Evolutionary conservation across 2,329 filamentous ascomycete species (phyloP).

Genomic region (Fusarium coffeatum): DNA sequence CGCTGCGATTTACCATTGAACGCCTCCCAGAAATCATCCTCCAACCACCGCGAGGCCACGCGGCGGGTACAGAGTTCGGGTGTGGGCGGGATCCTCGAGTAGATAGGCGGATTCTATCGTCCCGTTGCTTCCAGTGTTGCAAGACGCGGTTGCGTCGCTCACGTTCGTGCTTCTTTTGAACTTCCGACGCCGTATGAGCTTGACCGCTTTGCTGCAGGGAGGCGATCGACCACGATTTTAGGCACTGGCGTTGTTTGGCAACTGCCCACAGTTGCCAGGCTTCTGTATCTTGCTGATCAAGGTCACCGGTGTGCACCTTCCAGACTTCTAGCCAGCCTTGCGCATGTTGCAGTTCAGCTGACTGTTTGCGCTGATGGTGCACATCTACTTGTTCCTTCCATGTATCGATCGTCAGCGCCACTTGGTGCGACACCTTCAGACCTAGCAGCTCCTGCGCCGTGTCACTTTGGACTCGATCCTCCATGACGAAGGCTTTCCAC

Average conservation of each 20-base stretch:
- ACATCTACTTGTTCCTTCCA: constrained; percentile 41
- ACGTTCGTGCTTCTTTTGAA: constrained; percentile 48
- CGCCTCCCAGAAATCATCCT: constrained; percentile 44
- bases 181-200: constrained; percentile 52
- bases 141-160: constrained; percentile 49
- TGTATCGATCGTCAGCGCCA: constrained; percentile 10
- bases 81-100: constrained; percentile 13
- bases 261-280: constrained; percentile 50
- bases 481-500: constrained; percentile 45
- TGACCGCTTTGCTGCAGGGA: constrained; percentile 53
- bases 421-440: constrained; percentile 21
- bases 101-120: constrained; percentile 27
- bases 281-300: constrained; percentile 43
- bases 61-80: constrained; percentile 27
- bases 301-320: constrained; percentile 34
- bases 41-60: constrained; percentile 43
- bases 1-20: constrained; percentile 39
- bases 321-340: constrained; percentile 42
- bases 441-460: constrained; percentile 30
- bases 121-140: constrained; percentile 49
- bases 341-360: constrained; percentile 37
- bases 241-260: constrained; percentile 49
- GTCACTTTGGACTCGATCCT: constrained; percentile 23
- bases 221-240: constrained; percentile 54
- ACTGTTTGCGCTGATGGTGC: constrained; percentile 32